Percentiles rank a stretch among this genome's conserved stretches.
phyloP scores from a whole-genome alignment of 2,329 filamentous ascomycete genomes.

The Fusarium siculi region DNA sequence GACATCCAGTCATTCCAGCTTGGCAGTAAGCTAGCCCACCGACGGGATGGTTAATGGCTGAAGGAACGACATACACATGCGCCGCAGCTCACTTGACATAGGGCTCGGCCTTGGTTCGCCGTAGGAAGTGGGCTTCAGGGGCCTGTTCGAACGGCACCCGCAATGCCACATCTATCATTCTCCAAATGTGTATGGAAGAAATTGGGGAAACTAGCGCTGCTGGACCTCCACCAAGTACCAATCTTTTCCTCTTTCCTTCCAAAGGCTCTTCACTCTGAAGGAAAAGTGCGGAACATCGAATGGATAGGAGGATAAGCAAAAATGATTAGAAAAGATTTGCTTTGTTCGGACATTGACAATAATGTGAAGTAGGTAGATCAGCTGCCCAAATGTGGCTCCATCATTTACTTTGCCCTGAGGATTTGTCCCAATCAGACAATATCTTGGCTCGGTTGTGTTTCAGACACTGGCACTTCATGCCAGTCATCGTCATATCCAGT shows the following conservation, averaged over 20 bases:
- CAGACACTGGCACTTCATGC: conserved; percentile 2
- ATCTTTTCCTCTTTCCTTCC: conserved; percentile 3
- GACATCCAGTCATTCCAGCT: conserved; percentile 14
- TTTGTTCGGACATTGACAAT: conserved; percentile 38
- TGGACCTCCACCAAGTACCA: conserved; percentile 14
- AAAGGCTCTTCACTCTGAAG: neutral
- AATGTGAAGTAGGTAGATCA: neutral
- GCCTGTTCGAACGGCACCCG: conserved; percentile 36
- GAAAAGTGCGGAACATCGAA: conserved; percentile 6
- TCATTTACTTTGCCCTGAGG: conserved; percentile 10
- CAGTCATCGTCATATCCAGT: neutral
- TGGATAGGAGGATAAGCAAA: neutral
- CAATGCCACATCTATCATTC: conserved; percentile 42
- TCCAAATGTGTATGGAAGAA: conserved; percentile 36
- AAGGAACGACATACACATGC: conserved; percentile 45
- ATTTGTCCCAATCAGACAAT: conserved; percentile 11
- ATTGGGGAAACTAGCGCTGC: conserved; percentile 21
- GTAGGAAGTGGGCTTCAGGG: conserved; percentile 27
- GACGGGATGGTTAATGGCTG: conserved; percentile 33
- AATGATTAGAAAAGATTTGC: conserved; percentile 7
- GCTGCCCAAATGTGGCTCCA: conserved; percentile 7
- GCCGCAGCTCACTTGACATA: conserved; percentile 48
- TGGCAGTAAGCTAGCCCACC: conserved; percentile 26
- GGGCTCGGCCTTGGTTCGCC: conserved; percentile 37
- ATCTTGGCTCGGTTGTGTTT: conserved; percentile 15